phyloP scores from a whole-genome alignment of 352 stramenopile genomes.

The Phytophthora sp. region DNA sequence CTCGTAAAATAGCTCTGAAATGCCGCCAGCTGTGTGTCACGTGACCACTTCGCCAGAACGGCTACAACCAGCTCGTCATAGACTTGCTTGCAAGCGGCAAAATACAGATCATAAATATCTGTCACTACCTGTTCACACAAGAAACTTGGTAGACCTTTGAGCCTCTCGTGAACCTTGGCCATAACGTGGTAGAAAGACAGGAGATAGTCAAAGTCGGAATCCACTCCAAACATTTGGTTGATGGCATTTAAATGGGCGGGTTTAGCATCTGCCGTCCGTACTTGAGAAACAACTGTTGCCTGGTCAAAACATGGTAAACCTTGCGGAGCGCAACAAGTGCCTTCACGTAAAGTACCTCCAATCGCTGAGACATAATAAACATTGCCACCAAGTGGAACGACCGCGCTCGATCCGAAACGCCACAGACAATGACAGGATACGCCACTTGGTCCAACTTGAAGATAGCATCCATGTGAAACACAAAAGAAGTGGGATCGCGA shows the following conservation, averaged over 20 bases:
- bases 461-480: slow-evolving; percentile 29
- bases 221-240: not conserved
- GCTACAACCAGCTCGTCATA: not conserved
- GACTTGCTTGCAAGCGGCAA: not conserved
- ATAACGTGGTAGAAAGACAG: slow-evolving; percentile 41
- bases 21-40: not conserved
- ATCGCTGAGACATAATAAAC: slow-evolving; percentile 10
- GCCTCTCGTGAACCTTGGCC: too few relatives aligned
- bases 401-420: slow-evolving; percentile 19
- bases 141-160: too few relatives aligned
- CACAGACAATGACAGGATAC: slow-evolving; percentile 23
- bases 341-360: not conserved
- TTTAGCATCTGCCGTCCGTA: not conserved
- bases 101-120: slow-evolving; percentile 32
- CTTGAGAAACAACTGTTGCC: not conserved
- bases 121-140: slow-evolving; percentile 6
- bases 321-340: not conserved
- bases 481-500: not conserved
- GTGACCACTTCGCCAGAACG: not conserved
- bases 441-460: slow-evolving; percentile 26
- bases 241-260: slow-evolving; percentile 5
- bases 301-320: not conserved
- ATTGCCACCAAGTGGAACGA: slow-evolving; percentile 23
- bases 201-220: slow-evolving; percentile 8
- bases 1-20: not conserved